Evolutionary conservation across 2,329 filamentous ascomycete species (phyloP), one percentile per base, ranked within the genome.

Genomic region (Simplicillium sp.): DNA sequence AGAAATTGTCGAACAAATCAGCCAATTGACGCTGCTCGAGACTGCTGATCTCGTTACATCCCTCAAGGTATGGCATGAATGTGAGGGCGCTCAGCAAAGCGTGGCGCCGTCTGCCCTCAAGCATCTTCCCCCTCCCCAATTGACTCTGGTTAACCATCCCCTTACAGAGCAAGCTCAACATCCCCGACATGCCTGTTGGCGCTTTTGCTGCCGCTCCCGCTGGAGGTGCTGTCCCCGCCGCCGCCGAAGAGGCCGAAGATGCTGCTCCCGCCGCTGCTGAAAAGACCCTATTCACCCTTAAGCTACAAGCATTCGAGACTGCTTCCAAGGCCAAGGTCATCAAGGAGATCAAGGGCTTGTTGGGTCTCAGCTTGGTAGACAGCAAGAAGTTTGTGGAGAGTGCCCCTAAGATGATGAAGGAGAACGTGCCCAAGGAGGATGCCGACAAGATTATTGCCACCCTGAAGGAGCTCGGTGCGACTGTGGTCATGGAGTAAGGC

Each of bases 301-400:
- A 96, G 73, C 81, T 99, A 48, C 76, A 86, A 65, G 84, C 83
- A 29, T 94, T 97, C 62, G 94, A 98, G 40, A 75, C 88, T 20
- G 75, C 68, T 38, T 71, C 90, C 50, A 99, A 99, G 75, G 88
- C 94, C 56, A 99, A 99, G 84, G 74, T 98, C 56, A 99, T 98
- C 77, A 99, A 99, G 79, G 92, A 99, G 73, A 77, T 99, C 71
- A 99, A 99, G 81, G 82, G 80, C 58, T 75, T 98, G 79, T 73
- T 99, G 46, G 92, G 92, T 34, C 69, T 98, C 60, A 94, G 86
- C 62, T 76, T 99, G 71, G 94, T 99, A 53, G 92, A 99, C 68
- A 94, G 87, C 70, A 99, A 99, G 84, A 99, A 99, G 75, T 99
- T 99, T 58, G 92, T 98, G 51, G 92, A 99, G 76, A 87, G 86